A percentile compares a stretch with the other conserved stretches of the same genome.
These are phyloP conservation scores for Coccomyxa subellipsoidea DNA, from an alignment of 163 green algal genomes.

Conservation along the genomic window DNA sequence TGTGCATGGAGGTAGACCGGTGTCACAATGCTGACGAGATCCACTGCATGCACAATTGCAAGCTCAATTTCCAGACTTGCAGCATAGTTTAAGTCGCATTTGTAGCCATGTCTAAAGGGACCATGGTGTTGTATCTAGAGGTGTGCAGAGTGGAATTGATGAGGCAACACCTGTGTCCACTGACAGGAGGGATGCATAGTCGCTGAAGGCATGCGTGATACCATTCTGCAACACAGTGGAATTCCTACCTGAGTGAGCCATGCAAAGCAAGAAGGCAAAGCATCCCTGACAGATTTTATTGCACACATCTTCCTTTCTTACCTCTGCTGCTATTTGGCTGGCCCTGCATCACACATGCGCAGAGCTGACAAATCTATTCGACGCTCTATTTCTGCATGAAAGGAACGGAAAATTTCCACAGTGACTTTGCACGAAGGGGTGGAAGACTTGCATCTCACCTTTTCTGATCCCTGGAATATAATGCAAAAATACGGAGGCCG, in stretches of 20 bases:
- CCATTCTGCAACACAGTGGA: neutral
- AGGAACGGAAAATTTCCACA: too few species aligned
- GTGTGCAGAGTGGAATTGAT: too few species aligned
- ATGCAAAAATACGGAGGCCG: neutral
- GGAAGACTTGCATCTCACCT: too few species aligned
- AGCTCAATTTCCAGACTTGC: too few species aligned
- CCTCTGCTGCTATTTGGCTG: neutral
- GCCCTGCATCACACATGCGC: neutral
- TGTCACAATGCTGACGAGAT: conserved; percentile 11
- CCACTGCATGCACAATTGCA: neutral
- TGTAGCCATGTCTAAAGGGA: too few species aligned
- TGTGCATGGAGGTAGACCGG: neutral
- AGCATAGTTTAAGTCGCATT: too few species aligned
- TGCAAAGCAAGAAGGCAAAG: too few species aligned
- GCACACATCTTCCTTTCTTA: neutral
- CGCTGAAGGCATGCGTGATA: neutral
- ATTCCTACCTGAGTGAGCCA: neutral
- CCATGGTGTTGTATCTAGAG: too few species aligned
- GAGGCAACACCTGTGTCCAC: neutral
- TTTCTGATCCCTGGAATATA: neutral
- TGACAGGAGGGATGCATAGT: neutral
- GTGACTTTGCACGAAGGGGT: too few species aligned
- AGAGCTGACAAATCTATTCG: neutral
- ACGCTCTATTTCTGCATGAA: neutral
- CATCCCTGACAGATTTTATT: too few species aligned